phyloP scores from a whole-genome alignment of 805 yeast species.

The Tetrapisispora pingtungensis region DNA sequence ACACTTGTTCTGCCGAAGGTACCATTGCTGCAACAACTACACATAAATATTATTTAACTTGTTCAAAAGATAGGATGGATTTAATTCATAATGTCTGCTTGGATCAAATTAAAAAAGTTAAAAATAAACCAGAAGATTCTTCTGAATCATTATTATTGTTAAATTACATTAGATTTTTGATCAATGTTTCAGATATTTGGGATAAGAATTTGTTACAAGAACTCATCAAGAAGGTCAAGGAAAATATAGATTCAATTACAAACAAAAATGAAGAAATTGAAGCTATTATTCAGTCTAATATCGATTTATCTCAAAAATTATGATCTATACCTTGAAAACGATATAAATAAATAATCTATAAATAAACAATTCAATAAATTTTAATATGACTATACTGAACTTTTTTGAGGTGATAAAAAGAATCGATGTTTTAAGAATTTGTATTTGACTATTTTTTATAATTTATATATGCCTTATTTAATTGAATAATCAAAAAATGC shows the following conservation, averaged over 20 bases:
- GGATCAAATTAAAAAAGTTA: slow-evolving; percentile 5
- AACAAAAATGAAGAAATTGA: background rate
- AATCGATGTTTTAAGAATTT: too few relatives aligned
- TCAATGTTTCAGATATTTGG: slow-evolving; percentile 29
- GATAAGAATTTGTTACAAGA: slow-evolving; percentile 16
- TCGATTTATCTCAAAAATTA: background rate
- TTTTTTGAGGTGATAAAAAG: too few relatives aligned
- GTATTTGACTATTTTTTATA: too few relatives aligned
- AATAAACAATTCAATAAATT: too few relatives aligned
- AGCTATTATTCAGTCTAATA: background rate
- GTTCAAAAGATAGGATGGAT: slow-evolving; percentile 14
- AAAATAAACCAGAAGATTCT: background rate
- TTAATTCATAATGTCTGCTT: slow-evolving; percentile 7
- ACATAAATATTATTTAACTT: slow-evolving; percentile 28
- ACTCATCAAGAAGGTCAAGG: background rate
- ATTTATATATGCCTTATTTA: too few relatives aligned
- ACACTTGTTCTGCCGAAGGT: background rate
- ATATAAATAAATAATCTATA: too few relatives aligned
- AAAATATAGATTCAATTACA: background rate
- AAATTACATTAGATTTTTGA: slow-evolving; percentile 47
- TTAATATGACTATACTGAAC: too few relatives aligned
- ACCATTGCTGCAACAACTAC: background rate
- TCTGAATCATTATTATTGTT: slow-evolving; percentile 28
- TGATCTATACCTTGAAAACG: too few relatives aligned
- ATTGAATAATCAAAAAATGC: too few relatives aligned